These are phyloP conservation scores for Penicillium frequentans DNA, from an alignment of 2,329 filamentous ascomycete species.

Conservation along the genomic window DNA sequence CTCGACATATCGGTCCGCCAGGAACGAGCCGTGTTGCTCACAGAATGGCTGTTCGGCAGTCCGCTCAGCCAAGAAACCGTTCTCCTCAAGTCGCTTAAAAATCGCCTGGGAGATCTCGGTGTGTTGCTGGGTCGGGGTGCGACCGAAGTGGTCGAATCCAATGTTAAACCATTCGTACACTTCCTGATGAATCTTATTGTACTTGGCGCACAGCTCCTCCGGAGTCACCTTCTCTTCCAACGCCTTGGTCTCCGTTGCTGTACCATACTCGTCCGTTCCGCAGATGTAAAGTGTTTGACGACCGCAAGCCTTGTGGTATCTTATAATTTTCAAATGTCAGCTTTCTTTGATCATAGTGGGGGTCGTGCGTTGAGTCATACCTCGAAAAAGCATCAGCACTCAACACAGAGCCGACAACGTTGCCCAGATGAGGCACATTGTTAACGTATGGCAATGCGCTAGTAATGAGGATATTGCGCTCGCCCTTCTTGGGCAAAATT, in stretches of 20 bases:
- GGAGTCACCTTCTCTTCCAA: constrained; percentile 83
- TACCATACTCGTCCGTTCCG: constrained; percentile 92
- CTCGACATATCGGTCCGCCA: constrained; percentile 72
- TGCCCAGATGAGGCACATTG: constrained; percentile 80
- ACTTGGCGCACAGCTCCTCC: constrained; percentile 84
- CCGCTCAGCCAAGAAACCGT: constrained; percentile 83
- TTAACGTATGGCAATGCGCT: constrained; percentile 87
- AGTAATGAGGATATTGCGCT: constrained; percentile 87
- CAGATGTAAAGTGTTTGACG: constrained; percentile 82
- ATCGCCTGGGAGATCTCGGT: constrained; percentile 92
- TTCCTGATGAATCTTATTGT: constrained; percentile 83
- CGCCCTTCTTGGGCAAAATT: constrained; percentile 67
- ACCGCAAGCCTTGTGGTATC: constrained; percentile 77
- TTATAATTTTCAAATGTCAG: constrained; percentile 25
- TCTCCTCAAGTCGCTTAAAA: constrained; percentile 82
- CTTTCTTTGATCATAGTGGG: constrained; percentile 48
- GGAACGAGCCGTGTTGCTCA: constrained; percentile 62
- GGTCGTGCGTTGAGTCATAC: constrained; percentile 40
- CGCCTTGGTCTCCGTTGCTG: constrained; percentile 92
- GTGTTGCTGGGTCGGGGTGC: constrained; percentile 84
- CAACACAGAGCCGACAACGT: constrained; percentile 83
- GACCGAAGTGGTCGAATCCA: constrained; percentile 90
- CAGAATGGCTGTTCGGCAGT: constrained; percentile 90
- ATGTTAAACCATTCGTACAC: constrained; percentile 98
- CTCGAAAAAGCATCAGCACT: constrained; percentile 80